phyloP scores from a whole-genome alignment of 192 early-diverging fungal species.

The Entomortierella chlamydospora region DNA sequence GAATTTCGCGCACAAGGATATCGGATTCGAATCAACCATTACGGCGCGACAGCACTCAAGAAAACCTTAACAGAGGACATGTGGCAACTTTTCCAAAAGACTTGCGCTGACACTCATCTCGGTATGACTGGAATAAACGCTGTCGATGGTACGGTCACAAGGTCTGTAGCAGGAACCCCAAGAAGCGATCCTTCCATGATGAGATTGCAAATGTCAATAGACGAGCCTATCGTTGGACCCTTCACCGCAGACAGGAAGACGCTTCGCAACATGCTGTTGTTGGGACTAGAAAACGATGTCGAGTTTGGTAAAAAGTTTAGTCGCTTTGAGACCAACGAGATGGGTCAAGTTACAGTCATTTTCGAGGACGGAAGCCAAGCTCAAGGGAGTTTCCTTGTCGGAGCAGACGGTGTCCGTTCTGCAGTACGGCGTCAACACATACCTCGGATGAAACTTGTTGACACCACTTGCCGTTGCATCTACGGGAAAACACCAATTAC shows the following conservation, averaged over 20 bases:
- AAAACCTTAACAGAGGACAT: conserved; percentile 1
- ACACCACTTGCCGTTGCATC: conserved; percentile 22
- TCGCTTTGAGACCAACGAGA: conserved; percentile 15
- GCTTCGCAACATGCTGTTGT: conserved; percentile 1
- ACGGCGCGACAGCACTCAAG: conserved; percentile 21
- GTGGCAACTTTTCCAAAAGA: conserved; percentile 22
- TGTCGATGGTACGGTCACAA: conserved; percentile 9
- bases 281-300: conserved; percentile 17
- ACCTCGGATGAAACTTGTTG: conserved; percentile 13
- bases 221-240: conserved; percentile 11
- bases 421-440: conserved; percentile 9
- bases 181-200: neutral
- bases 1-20: conserved; percentile 45
- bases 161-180: neutral
- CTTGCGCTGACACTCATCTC: conserved; percentile 6
- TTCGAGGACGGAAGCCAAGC: conserved; percentile 40
- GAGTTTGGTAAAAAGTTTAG: conserved; percentile 39
- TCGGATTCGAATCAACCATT: conserved; percentile 26
- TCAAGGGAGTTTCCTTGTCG: conserved; percentile 39
- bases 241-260: conserved; percentile 25
- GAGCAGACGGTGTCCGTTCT: conserved; percentile 33
- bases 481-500: conserved; percentile 27
- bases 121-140: conserved; percentile 27
- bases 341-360: conserved; percentile 23
- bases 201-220: neutral